Evolutionary conservation across 176 grass and related monocot species (phyloP).

Genomic region (Rhynchospora breviuscula): DNA sequence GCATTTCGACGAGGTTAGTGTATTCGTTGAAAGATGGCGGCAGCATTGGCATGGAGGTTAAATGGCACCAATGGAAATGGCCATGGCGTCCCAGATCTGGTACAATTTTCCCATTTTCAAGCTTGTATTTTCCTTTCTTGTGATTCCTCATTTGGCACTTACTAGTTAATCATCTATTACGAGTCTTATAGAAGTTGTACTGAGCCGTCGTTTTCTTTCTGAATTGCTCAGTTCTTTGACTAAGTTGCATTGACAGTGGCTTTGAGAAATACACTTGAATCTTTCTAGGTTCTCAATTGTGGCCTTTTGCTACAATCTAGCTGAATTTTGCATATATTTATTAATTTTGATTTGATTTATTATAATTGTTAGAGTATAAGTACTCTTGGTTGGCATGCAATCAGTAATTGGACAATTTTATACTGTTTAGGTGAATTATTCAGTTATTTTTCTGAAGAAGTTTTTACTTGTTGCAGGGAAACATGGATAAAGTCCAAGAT

Average conservation of each 20-base stretch:
- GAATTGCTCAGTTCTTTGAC: neutral
- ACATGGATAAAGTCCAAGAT: slow-evolving; percentile 71
- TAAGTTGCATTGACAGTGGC: neutral
- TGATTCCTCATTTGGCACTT: slow-evolving; percentile 4
- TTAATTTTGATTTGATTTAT: neutral
- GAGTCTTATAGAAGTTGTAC: too few species aligned
- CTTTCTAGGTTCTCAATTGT: neutral
- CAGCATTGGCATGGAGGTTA: slow-evolving; percentile 74
- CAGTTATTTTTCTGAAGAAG: slow-evolving; percentile 20
- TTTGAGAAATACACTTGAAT: neutral
- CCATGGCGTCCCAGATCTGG: slow-evolving; percentile 79
- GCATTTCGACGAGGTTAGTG: slow-evolving; percentile 1
- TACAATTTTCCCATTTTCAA: slow-evolving; percentile 33
- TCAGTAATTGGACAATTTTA: neutral
- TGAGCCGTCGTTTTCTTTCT: neutral
- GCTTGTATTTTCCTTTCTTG: slow-evolving; percentile 9
- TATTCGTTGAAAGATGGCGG: slow-evolving; percentile 47
- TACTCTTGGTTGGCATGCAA: neutral
- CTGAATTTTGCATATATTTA: neutral
- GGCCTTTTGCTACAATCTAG: neutral
- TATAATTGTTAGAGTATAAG: neutral
- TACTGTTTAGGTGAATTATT: neutral
- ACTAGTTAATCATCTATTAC: too few species aligned
- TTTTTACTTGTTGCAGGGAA: slow-evolving; percentile 56
- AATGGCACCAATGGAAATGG: slow-evolving; percentile 60